A percentile compares a stretch with the other conserved stretches of the same genome.
Evolutionary conservation across 2,329 filamentous ascomycete species (phyloP).

Genomic region (Aspergillus latus): DNA sequence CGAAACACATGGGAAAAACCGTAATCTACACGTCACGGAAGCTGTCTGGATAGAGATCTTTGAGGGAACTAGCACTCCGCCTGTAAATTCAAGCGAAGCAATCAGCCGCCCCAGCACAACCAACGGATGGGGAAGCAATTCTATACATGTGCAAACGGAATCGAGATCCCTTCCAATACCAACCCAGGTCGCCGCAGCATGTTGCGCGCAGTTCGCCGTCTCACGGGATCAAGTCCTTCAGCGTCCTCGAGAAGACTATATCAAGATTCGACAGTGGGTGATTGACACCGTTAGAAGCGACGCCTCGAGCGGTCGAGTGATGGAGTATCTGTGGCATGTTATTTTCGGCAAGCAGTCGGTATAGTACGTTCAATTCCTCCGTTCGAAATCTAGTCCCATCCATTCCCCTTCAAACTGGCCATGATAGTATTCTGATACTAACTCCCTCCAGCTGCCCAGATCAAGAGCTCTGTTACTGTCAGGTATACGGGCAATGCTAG

Average conservation of each 20-base stretch:
- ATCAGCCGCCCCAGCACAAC: not conserved
- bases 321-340: conserved; percentile 68
- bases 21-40: conserved; percentile 38
- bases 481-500: conserved; percentile 38
- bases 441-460: conserved; percentile 31
- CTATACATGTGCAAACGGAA: conserved; percentile 13
- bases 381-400: too few species aligned
- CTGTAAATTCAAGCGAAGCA: conserved; percentile 25
- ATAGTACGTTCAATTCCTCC: conserved; percentile 31
- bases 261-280: conserved; percentile 60
- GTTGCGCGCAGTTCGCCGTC: conserved; percentile 66
- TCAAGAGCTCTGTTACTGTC: conserved; percentile 37
- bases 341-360: conserved; percentile 47
- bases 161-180: conserved; percentile 45
- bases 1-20: conserved; percentile 33
- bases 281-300: conserved; percentile 57
- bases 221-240: conserved; percentile 53
- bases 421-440: not conserved
- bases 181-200: conserved; percentile 55
- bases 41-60: conserved; percentile 41
- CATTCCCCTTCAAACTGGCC: too few species aligned
- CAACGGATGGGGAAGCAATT: not conserved
- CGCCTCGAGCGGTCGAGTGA: conserved; percentile 57
- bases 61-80: conserved; percentile 40
- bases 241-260: conserved; percentile 55